A percentile compares a stretch with the other conserved stretches of the same genome.
Conservation (phyloP, 306 rosid species). For the Arachis hypogaea region DNA sequence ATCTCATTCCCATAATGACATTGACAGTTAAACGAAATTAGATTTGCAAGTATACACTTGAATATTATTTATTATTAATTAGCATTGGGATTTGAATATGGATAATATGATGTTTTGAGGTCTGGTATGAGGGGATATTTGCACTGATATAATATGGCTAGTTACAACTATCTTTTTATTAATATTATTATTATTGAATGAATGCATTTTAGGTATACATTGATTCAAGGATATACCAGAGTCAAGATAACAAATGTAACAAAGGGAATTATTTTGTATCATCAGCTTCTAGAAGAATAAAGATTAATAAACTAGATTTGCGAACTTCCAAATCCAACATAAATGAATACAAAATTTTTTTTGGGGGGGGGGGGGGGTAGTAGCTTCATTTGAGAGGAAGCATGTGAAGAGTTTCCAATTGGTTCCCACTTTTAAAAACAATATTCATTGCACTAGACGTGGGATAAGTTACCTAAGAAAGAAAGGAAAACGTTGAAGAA, state of each 20-base stretch:
- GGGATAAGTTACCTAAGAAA: too few relatives aligned
- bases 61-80: conserved; percentile 25
- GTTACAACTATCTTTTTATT: too few relatives aligned
- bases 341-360: neutral
- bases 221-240: too few relatives aligned
- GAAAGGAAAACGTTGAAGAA: conserved; percentile 2
- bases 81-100: conserved; percentile 24
- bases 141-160: neutral
- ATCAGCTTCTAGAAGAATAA: neutral
- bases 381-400: neutral
- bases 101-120: conserved; percentile 23
- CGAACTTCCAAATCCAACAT: neutral
- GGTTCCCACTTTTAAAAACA: neutral
- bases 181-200: too few relatives aligned
- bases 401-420: conserved; percentile 31
- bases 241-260: too few relatives aligned
- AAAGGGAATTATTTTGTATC: neutral
- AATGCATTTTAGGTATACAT: too few relatives aligned
- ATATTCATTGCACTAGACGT: too few relatives aligned
- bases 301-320: conserved; percentile 3
- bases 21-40: neutral
- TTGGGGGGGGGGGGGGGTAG: neutral
- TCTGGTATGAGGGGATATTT: conserved; percentile 8
- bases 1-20: neutral
- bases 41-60: conserved; percentile 1